Base-by-base conservation (phyloP, 164 flowering plant genomes). In the Stephania cephalantha region DNA sequence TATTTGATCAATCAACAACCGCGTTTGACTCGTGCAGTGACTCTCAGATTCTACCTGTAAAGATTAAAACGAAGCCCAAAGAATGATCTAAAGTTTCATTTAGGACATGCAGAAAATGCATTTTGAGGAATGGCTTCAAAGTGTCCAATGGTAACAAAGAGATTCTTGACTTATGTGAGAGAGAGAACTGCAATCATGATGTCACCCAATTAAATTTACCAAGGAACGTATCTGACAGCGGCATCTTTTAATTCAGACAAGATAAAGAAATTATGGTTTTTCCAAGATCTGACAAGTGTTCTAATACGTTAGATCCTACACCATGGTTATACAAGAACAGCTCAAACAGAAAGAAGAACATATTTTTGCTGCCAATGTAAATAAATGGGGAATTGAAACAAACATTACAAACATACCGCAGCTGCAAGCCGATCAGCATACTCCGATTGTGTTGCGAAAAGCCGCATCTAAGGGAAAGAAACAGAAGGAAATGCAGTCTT, bases 371-470 rank as follows among this genome's bases (percentile, higher is more conserved):
- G 61, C 61, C 18, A 53, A 18, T 53, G 18, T 18, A 53, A 53
- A 11, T 9, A 71, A 46, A 18, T 13, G 29, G 11, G 11, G 17
- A 20, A 1, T 8, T 1, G 17, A 48, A 30, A 13, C 61, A 71
- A 71, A 71, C 15, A 71, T 20, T 35, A 29, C n/a, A 30, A 6
- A 85, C 95, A n/a, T 85, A 95, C 99, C 1, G 97, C 93, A 76
- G 86, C 85, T 71, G 96, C 90, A 66, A 95, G 85, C 30, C 91
- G 97, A 78, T 93, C 99, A 17, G 95, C 97, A 84, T 90, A 93
- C 74, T 89, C 83, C 3, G 99, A 90, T 71, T 95, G 98, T 18
- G 97, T 87, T 1, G 90, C 75, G 71, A 91, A 93, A 63, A 95
- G 93, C 52, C 96, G 87, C 88, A 92, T 84, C 98, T 92, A 77